phyloP scores from a whole-genome alignment of 495 filamentous ascomycete species.

The Letharia lupina region DNA sequence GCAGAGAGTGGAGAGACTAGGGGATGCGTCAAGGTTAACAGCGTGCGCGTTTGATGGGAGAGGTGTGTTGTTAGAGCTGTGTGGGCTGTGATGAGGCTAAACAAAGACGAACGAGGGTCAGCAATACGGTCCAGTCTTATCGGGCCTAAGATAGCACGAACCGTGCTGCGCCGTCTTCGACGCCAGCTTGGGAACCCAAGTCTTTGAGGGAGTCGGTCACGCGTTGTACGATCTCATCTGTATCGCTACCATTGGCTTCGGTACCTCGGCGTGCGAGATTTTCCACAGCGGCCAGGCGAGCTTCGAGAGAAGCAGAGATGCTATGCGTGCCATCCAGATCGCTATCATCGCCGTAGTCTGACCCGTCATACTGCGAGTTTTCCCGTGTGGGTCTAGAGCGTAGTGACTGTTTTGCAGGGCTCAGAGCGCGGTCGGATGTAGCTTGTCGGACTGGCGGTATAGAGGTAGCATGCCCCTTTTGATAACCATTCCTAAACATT shows the following conservation, averaged over 20 bases:
- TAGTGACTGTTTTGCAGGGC: conserved; percentile 5
- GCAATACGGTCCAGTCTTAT: conserved; percentile 23
- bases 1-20: conserved; percentile 45
- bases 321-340: conserved; percentile 60
- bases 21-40: conserved; percentile 72
- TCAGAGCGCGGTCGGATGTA: conserved; percentile 3
- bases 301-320: conserved; percentile 63
- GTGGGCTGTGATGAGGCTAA: conserved; percentile 79
- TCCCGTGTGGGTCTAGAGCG: conserved; percentile 35
- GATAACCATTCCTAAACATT: background rate
- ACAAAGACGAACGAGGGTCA: conserved; percentile 8
- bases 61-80: conserved; percentile 76
- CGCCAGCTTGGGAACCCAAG: conserved; percentile 68
- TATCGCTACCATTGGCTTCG: conserved; percentile 59
- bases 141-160: conserved; percentile 38
- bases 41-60: conserved; percentile 70
- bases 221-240: conserved; percentile 60
- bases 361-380: conserved; percentile 48
- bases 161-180: conserved; percentile 65
- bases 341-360: conserved; percentile 58
- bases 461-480: background rate
- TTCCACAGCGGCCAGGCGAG: conserved; percentile 69
- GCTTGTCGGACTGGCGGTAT: conserved; percentile 3
- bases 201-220: conserved; percentile 67
- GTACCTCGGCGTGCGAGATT: conserved; percentile 62